Evolutionary conservation across 176 grass and related monocot genomes (phyloP).

Genomic region (Alloteropsis semialata): DNA sequence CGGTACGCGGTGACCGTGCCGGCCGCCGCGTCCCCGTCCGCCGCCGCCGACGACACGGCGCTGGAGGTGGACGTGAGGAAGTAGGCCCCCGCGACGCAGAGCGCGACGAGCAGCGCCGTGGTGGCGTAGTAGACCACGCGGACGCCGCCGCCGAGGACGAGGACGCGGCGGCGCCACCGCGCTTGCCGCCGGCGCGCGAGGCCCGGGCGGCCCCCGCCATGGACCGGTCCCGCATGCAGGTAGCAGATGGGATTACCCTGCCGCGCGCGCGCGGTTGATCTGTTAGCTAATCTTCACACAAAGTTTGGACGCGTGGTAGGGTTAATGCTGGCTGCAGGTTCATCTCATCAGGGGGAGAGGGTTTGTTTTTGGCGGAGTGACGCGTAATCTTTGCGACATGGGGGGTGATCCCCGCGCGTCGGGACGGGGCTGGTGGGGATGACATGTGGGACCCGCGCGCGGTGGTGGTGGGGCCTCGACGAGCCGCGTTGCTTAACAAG

Average conservation of each 20-base stretch:
- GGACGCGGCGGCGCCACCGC: conserved; percentile 28
- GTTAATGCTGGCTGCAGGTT: no score
- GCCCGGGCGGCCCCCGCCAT: conserved; percentile 52
- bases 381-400: background rate
- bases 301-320: background rate
- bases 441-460: conserved; percentile 14
- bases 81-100: conserved; percentile 75
- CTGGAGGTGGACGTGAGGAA: conserved; percentile 58
- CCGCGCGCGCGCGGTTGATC: background rate
- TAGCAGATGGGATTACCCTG: background rate
- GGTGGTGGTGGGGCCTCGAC: background rate
- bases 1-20: conserved; percentile 20
- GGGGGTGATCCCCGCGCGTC: conserved; percentile 38
- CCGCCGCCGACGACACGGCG: background rate
- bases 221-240: conserved; percentile 26
- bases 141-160: conserved; percentile 42
- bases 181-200: conserved; percentile 50
- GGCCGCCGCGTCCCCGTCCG: background rate
- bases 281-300: background rate
- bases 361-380: background rate
- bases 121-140: conserved; percentile 74
- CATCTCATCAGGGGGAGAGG: no score
- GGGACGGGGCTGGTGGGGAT: background rate
- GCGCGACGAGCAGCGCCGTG: conserved; percentile 63
- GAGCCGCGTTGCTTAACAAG: background rate